Evolutionary conservation across 2,329 filamentous ascomycete genomes (phyloP), one percentile per base, ranked within the genome.

Genomic region (Aureobasidium pullulans): DNA sequence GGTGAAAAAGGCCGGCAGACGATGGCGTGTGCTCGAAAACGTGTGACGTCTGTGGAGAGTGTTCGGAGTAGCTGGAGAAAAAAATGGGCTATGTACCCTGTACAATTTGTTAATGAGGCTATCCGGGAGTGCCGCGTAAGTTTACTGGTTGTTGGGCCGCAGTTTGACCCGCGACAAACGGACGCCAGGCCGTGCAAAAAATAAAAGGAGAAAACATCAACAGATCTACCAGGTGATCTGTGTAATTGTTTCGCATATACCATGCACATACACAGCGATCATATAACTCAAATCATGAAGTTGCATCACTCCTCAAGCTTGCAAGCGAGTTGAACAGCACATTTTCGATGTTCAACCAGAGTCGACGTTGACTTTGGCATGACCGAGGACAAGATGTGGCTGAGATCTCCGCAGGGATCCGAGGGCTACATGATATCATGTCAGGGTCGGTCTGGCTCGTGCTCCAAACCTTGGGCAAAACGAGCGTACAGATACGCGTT

Each of bases 81-180:
- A 57, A 46, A 36, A 15, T 53, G 49, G 50, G 37, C 36, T 46
- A 15, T 48, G 32, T 19, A 28, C n/a, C 8, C 23, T 19, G 16
- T 29, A 10, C 10, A 57, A 32, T 15, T 13, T 36, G 28, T 11
- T 39, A 4, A 23, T 57, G 52, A 57, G 52, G 52, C 50, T 42
- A 46, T 46, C 52, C 52, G 52, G 52, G 52, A 57, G 52, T 57
- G 52, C 52, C 52, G 52, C 52, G 40, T 57, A 44, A 46, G 52
- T 44, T 54, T 42, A 34, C 37, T 54, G 50, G 39, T 40, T 28
- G 16, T 57, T 46, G 40, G 52, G 40, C 52, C 52, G 40, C 52
- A 57, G 40, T 29, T 32, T 46, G 52, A 46, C 43, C 28, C 37
- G 50, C 23, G 28, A 34, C 19, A 13, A 43, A 32, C 50, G 6